Evolutionary conservation across 1,284 basidiomycete genomes (phyloP), one percentile per base, ranked within the genome.

Genomic region (Xerocomus nothofagi): DNA sequence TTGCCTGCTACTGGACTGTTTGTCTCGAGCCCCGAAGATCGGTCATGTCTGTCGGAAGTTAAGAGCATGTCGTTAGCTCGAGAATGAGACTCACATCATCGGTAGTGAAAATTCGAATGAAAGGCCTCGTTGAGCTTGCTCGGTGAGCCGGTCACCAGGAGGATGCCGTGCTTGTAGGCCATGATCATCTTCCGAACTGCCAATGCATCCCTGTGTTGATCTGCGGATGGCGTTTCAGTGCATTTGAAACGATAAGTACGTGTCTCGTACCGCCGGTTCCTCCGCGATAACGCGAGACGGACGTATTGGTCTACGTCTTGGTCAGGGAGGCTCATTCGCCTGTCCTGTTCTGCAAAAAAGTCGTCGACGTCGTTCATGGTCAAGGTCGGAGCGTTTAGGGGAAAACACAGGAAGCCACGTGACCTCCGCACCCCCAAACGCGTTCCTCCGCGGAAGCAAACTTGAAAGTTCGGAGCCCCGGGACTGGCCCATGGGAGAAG

Each of bases 291-390:
- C 55, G 44, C 59, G 47, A 48, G 55, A 45, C 64, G 54, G 40
- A 73, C 48, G 47, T 70, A 76, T 34, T 70, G 62, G 10, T 70
- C 66, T 29, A 69, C 55, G 20, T 71, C 69, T 53, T 81, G 79
- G 32, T 80, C 75, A n/a, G 78, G 75, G 15, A 77, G 52, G 37
- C 69, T 73, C 78, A 84, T 78, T 14, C 71, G 73, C 45, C 68
- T 66, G 45, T 82, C 76, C 61, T 78, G 77, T 62, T 82, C 79
- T 7, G 60, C 63, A 55, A 78, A 83, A 56, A 80, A 84, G 0
- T 63, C 60, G 12, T 78, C 69, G 5, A 73, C 63, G 31, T 63
- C 60, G 4, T 57, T 26, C 66, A 68, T 69, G 33, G 34, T 36
- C 24, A 24, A 24, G 26, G 26, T 24, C 11, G 11, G 17, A 15